Base-by-base conservation (phyloP, 2,329 filamentous ascomycete species). In the Acephala macrosclerotiorum region DNA sequence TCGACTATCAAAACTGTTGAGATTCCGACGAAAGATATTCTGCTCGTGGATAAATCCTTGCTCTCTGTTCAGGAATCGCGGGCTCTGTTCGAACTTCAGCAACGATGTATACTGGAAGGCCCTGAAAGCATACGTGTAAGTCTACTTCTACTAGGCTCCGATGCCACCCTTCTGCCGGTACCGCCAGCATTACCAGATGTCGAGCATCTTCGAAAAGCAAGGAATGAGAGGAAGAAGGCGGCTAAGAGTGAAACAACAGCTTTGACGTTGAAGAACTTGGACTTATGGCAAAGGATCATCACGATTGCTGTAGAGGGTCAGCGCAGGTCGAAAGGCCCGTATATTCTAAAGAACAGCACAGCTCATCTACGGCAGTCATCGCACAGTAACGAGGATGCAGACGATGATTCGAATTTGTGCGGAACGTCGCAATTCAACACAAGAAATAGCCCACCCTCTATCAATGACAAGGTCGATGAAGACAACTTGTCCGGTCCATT, bases 1-100 rank as follows among this genome's bases (percentile, higher is more conserved):
- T 26, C 68, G 42, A 66, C 62, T 8, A 66, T 63, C 2, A 65
- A 67, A 35, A 60, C 12, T 25, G 64, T 68, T 12, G 45, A 64
- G 35, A 62, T 71, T 38, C 67, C 71, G 22, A 36, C 60, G 18
- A 67, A 63, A 40, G 58, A 59, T 22, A 22, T 12, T 20, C 22
- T 45, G 35, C 42, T 45, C 7, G 14, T 14, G 9, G 56, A 51
- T 9, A 16, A 20, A 6, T 40, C 56, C 16, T 25, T 58, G 4
- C 63, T 70, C 7, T 60, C 65, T 22, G 14, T 35, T 3, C 16
- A n/a, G 16, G 60, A 66, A 7, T 60, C 56, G 35, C 58, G 20
- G 25, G 20, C 25, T 22, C 38, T 63, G 22, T 66, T 66, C 22
- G 55, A 63, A 29, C 16, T n/a, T 9, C 42, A 40, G 3, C 22